Percentiles rank a stretch among this genome's conserved stretches.
Evolutionary conservation across 192 early-diverging fungal species (phyloP).

Genomic region (Funneliformis mosseae): DNA sequence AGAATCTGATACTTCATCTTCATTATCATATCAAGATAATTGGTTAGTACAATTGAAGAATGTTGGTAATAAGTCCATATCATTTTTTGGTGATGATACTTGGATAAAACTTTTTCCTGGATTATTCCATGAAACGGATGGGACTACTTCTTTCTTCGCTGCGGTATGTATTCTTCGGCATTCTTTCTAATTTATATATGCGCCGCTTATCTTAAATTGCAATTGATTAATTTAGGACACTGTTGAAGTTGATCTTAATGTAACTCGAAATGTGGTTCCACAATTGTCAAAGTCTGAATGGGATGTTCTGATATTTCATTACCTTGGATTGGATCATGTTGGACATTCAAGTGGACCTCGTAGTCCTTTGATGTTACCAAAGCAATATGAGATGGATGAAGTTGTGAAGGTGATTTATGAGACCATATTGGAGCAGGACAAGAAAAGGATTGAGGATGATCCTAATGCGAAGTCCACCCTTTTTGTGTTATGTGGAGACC

Average conservation of each 20-base stretch:
- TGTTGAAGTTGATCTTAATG: conserved; percentile 74
- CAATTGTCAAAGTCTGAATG: conserved; percentile 61
- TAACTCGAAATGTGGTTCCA: conserved; percentile 64
- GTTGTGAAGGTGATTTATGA: conserved; percentile 61
- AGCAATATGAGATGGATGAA: conserved; percentile 78
- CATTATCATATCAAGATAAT: conserved; percentile 67
- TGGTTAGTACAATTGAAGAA: conserved; percentile 67
- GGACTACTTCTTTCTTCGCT: conserved; percentile 67
- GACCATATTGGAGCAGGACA: conserved; percentile 49
- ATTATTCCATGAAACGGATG: conserved; percentile 60
- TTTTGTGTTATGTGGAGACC: conserved; percentile 79
- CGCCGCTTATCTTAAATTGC: neutral
- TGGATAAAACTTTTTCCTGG: conserved; percentile 89
- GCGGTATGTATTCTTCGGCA: conserved; percentile 64
- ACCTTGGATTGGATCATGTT: conserved; percentile 82
- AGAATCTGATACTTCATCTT: conserved; percentile 66
- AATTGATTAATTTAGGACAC: conserved; percentile 56
- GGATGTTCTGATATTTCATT: conserved; percentile 77
- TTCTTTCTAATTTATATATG: neutral
- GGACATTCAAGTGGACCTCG: conserved; percentile 73
- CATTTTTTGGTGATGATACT: conserved; percentile 94
- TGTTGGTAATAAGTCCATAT: conserved; percentile 53
- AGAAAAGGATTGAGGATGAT: conserved; percentile 39
- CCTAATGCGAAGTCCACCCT: conserved; percentile 58
- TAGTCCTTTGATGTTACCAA: conserved; percentile 71